Conservation (phyloP, 495 filamentous ascomycete genomes). For the Diplogelasinospora grovesii region DNA sequence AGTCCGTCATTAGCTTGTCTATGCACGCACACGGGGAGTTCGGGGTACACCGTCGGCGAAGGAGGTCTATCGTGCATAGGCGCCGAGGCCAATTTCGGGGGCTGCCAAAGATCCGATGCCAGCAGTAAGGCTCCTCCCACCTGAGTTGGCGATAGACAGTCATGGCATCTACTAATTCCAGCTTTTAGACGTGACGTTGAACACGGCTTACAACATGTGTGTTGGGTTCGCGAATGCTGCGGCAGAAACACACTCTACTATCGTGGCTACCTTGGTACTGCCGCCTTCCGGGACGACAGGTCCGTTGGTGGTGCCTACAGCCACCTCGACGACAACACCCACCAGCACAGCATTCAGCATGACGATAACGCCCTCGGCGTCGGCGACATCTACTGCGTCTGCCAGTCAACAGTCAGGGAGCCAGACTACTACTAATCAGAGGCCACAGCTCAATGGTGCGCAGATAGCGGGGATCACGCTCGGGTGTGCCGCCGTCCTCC, state of each 20-base stretch:
- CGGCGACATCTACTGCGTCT: constrained; percentile 9
- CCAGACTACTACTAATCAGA: neutral
- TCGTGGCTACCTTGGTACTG: constrained; percentile 51
- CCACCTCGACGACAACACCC: constrained; percentile 11
- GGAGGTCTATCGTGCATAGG: constrained; percentile 57
- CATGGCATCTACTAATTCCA: constrained; percentile 16
- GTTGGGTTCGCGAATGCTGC: constrained; percentile 44
- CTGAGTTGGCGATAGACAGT: neutral
- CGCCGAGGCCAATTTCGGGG: constrained; percentile 35
- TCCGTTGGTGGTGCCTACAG: constrained; percentile 17
- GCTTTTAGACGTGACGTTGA: constrained; percentile 22
- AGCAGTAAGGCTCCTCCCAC: constrained; percentile 26
- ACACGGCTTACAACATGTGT: constrained; percentile 54
- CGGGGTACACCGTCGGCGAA: constrained; percentile 65
- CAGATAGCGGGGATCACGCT: constrained; percentile 45
- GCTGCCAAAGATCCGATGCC: constrained; percentile 30
- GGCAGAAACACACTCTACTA: constrained; percentile 51
- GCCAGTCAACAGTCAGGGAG: too few species aligned
- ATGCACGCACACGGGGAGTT: constrained; percentile 51
- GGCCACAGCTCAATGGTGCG: constrained; percentile 21
- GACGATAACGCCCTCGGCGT: constrained; percentile 9
- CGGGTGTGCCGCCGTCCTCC: constrained; percentile 34
- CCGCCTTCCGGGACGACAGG: constrained; percentile 23
- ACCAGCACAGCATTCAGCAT: constrained; percentile 1
- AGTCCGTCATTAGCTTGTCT: constrained; percentile 53